Evolutionary conservation across 352 stramenopile species (phyloP).

Genomic region (Phytopythium sindhum): DNA sequence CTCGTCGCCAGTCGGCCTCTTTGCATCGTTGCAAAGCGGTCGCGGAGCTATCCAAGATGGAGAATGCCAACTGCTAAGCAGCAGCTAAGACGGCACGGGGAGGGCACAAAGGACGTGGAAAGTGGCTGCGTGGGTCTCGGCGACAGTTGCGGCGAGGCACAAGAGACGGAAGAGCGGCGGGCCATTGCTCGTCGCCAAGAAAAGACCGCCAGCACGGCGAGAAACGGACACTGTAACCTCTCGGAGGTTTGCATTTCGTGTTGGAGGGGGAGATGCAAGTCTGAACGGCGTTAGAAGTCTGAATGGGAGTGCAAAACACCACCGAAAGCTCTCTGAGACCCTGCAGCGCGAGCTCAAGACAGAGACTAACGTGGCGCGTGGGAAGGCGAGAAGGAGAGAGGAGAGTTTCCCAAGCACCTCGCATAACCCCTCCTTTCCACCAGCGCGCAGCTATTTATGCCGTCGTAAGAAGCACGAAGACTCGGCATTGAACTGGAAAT

Average conservation of each 20-base stretch:
- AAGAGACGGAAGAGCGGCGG: neutral
- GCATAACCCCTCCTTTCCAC: neutral
- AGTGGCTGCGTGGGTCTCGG: neutral
- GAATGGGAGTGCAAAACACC: neutral
- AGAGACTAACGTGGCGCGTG: neutral
- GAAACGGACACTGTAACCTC: conserved; percentile 11
- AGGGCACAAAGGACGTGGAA: neutral
- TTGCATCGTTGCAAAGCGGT: conserved; percentile 2
- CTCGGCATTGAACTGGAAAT: neutral
- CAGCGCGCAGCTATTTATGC: neutral
- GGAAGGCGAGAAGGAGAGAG: neutral
- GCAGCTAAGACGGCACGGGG: neutral
- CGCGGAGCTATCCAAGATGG: neutral
- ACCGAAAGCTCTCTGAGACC: neutral
- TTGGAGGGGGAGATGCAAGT: neutral
- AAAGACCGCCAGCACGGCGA: neutral
- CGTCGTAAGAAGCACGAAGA: neutral
- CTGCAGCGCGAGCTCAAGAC: neutral
- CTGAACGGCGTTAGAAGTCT: neutral
- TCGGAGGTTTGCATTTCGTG: neutral
- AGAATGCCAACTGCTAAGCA: neutral
- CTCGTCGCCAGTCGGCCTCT: neutral
- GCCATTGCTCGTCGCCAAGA: neutral
- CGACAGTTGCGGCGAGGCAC: neutral
- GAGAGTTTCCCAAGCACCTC: neutral